Conservation (phyloP, 805 yeast species). For the Ogataea naganishii region DNA sequence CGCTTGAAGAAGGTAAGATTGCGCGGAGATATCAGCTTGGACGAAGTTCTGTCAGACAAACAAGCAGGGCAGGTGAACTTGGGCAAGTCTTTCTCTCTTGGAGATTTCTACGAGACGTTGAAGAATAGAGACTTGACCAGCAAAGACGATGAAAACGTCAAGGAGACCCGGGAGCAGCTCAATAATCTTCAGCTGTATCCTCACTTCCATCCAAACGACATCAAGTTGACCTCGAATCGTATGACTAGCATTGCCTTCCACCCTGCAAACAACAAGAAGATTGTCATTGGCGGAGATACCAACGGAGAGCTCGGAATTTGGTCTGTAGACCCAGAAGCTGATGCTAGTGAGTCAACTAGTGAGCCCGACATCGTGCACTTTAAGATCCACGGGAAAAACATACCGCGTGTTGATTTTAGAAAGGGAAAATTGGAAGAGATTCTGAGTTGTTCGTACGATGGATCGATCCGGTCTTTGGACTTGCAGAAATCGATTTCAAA, state of each 20-base stretch:
- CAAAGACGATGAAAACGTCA: constrained; percentile 34
- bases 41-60: constrained; percentile 41
- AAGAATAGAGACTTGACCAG: constrained; percentile 23
- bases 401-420: constrained; percentile 45
- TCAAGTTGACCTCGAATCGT: constrained; percentile 63
- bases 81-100: constrained; percentile 52
- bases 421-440: constrained; percentile 45
- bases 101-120: constrained; percentile 59
- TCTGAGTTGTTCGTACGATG: constrained; percentile 77
- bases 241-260: constrained; percentile 71
- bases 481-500: constrained; percentile 48
- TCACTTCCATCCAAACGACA: constrained; percentile 56
- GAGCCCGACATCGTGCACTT: constrained; percentile 53
- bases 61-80: constrained; percentile 26
- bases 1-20: constrained; percentile 48
- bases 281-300: constrained; percentile 83
- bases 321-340: constrained; percentile 45
- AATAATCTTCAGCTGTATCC: constrained; percentile 41
- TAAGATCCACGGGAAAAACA: constrained; percentile 67
- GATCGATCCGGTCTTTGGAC: constrained; percentile 70
- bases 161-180: constrained; percentile 44
- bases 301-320: constrained; percentile 83
- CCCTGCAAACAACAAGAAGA: constrained; percentile 52
- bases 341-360: constrained; percentile 27
- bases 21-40: constrained; percentile 54